Percentiles rank a stretch among this genome's conserved stretches.
These are phyloP conservation scores for Aphanomyces stellatus DNA, from an alignment of 352 stramenopile species.

Conservation along the genomic window DNA sequence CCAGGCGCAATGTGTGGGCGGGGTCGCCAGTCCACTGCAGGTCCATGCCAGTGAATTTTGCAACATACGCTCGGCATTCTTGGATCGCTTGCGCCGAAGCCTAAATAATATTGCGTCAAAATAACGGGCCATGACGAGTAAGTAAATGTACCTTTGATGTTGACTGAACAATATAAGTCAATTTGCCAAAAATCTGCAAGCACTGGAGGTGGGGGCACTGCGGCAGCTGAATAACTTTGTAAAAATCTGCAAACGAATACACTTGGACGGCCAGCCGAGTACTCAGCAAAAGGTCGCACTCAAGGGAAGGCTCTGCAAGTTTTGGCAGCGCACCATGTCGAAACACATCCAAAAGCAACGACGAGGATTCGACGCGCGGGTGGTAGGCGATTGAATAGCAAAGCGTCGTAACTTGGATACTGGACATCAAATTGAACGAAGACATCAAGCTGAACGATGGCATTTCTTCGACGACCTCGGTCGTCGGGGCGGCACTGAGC, in stretches of 20 bases:
- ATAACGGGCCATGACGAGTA: background rate
- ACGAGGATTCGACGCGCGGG: background rate
- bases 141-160: background rate
- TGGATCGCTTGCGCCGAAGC: background rate
- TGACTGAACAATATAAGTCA: background rate
- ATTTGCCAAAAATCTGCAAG: background rate
- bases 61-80: background rate
- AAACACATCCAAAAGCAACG: background rate
- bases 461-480: background rate
- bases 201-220: background rate
- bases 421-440: background rate
- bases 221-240: background rate
- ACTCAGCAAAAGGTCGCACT: slow-evolving; percentile 5
- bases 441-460: slow-evolving; percentile 7
- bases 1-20: background rate
- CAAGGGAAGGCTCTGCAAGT: background rate
- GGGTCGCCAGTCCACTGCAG: background rate
- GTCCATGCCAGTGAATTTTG: slow-evolving; percentile 2
- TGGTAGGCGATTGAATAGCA: background rate
- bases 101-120: background rate
- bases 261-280: background rate
- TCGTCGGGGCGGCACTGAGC: background rate
- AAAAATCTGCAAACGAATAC: background rate
- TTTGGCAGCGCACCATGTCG: background rate
- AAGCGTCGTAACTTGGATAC: background rate